Conservation (phyloP, 768 basidiomycete genomes). For the Phlebiopsis gigantea region DNA sequence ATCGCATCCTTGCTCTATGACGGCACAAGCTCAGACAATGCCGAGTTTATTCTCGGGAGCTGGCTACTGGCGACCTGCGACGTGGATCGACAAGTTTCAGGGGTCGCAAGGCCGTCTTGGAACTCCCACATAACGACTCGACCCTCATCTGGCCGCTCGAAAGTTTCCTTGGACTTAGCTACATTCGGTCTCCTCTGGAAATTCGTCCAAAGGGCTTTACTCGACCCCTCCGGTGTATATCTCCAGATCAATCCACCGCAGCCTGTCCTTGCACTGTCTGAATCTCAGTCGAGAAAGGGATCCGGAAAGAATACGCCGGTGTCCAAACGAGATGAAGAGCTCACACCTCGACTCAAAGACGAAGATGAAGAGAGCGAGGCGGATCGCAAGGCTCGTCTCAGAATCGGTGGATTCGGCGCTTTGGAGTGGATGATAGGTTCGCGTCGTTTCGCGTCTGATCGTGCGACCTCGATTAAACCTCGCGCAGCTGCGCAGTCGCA, state of each 20-base stretch:
- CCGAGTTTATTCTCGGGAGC: slow-evolving; percentile 58
- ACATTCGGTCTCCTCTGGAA: slow-evolving; percentile 32
- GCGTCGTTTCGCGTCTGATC: slow-evolving; percentile 21
- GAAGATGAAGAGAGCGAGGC: slow-evolving; percentile 61
- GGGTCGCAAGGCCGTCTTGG: slow-evolving; percentile 52
- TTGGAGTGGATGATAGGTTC: slow-evolving; percentile 59
- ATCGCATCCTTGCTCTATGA: slow-evolving; percentile 43
- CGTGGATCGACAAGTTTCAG: slow-evolving; percentile 56
- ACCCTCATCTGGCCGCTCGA: background rate
- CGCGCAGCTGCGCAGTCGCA: background rate
- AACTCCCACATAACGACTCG: slow-evolving; percentile 25
- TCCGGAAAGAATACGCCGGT: slow-evolving; percentile 26
- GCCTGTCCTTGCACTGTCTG: slow-evolving; percentile 34
- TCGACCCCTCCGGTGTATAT: slow-evolving; percentile 61
- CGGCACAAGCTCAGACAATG: slow-evolving; percentile 40
- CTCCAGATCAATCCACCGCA: slow-evolving; percentile 55
- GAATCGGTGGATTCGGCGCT: slow-evolving; percentile 64
- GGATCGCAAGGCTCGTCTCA: slow-evolving; percentile 66
- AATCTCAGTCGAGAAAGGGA: slow-evolving; percentile 22
- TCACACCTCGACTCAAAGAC: slow-evolving; percentile 40
- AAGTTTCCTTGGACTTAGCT: background rate
- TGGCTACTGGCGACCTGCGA: slow-evolving; percentile 76
- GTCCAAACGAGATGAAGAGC: slow-evolving; percentile 30
- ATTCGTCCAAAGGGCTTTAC: slow-evolving; percentile 49
- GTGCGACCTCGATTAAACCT: background rate